Conservation (phyloP, 1,284 basidiomycete species). For the Cutaneotrichosporon sp. region DNA sequence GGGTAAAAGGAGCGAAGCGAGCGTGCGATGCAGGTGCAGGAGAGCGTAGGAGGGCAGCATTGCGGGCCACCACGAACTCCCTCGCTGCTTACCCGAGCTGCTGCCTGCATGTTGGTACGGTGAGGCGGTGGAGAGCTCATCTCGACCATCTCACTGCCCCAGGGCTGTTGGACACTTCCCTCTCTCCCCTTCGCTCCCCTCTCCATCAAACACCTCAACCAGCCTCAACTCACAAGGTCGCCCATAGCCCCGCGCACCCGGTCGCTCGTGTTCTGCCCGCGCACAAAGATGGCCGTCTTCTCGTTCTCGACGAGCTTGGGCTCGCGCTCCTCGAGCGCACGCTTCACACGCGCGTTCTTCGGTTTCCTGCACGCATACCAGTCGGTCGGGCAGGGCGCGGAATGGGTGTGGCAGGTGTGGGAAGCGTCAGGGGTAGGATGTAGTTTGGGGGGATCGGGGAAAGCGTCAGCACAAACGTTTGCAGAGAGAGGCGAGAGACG, state of each 20-base stretch:
- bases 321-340: constrained; percentile 82
- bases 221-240: constrained; percentile 77
- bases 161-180: no score
- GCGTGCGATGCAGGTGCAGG: no score
- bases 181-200: not conserved
- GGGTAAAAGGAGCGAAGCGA: no score
- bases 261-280: constrained; percentile 82
- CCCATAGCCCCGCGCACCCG: constrained; percentile 78
- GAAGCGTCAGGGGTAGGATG: not conserved
- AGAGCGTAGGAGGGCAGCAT: no score
- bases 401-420: not conserved
- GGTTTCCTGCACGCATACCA: constrained; percentile 69
- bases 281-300: constrained; percentile 82
- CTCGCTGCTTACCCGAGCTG: no score
- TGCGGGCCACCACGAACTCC: no score
- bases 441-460: not conserved
- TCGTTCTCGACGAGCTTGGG: constrained; percentile 88
- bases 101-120: no score
- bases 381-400: not conserved
- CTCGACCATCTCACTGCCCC: no score
- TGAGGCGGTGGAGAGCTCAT: no score
- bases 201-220: not conserved
- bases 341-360: constrained; percentile 95
- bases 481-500: constrained; percentile 12
- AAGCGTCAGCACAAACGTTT: not conserved